Evolutionary conservation across 306 rosid species (phyloP), one percentile per base, ranked within the genome.

Genomic region (Erythrophleum fordii): DNA sequence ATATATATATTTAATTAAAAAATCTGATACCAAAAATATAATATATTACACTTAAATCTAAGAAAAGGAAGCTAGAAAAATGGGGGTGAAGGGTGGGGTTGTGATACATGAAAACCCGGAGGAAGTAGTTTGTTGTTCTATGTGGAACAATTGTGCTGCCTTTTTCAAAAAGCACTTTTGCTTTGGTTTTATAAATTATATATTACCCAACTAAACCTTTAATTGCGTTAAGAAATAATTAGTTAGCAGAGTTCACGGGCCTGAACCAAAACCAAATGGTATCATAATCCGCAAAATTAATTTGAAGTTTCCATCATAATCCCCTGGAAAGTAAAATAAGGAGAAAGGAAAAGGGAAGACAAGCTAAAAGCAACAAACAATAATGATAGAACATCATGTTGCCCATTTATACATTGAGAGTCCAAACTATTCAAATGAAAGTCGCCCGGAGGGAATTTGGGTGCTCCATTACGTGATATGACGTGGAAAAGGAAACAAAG

Each of bases 131-230:
- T 59, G 69, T 28, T 44, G 77, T 68, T 34, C 79, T 67, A 82
- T 89, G 91, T 90, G 86, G 58, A 88, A 77, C 91, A 88, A 87
- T 90, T 84, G 89, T 82, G 80, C 14, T 59, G n/a, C 72, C 55
- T 72, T 86, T 76, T 62, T 26, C 7, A 77, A 77, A 80, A 71
- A 20, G 42, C 82, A 65, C 80, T 72, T 77, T 78, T 81, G 61
- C 73, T n/a, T 81, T 65, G n/a, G 23, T 42, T 83, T 22, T 55
- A 3, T 64, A 34, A 34, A 37, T 39, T 39, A 31, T 34, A 51
- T 11, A 41, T 73, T 10, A 14, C 51, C 35, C 55, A 52, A 73
- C 77, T 35, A 52, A 73, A 73, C 51, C 55, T 73, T 25, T 53
- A 35, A 53, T 52, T 73, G 5, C 45, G 2, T 34, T 71, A 28